phyloP scores from a whole-genome alignment of 768 basidiomycete species.

The Fomitopsis pulvina region DNA sequence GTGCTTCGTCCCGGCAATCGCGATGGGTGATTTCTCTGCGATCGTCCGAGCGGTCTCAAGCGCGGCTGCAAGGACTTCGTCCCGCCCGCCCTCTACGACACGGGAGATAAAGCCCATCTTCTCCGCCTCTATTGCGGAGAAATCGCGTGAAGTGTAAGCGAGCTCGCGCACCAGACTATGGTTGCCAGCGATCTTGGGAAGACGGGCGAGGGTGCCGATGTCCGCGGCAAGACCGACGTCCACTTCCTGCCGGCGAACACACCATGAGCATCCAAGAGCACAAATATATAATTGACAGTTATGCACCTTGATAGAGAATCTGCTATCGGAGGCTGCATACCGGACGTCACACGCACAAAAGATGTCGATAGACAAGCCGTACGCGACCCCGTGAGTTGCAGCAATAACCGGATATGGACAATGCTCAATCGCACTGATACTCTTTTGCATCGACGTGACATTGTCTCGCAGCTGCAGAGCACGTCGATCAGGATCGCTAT shows the following conservation, averaged over 20 bases:
- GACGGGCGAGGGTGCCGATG: conserved; percentile 76
- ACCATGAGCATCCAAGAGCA: not conserved
- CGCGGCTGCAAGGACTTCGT: conserved; percentile 61
- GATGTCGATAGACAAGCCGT: conserved; percentile 79
- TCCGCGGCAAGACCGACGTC: conserved; percentile 86
- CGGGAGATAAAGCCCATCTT: conserved; percentile 69
- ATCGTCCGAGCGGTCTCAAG: conserved; percentile 60
- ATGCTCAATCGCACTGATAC: conserved; percentile 60
- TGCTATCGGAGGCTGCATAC: conserved; percentile 53
- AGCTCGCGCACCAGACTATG: conserved; percentile 67
- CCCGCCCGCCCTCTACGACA: conserved; percentile 57
- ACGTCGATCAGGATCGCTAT: conserved; percentile 5
- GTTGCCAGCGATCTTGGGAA: conserved; percentile 76
- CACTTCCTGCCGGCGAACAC: conserved; percentile 52
- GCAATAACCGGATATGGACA: conserved; percentile 78
- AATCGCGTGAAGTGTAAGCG: conserved; percentile 67
- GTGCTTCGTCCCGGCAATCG: conserved; percentile 70
- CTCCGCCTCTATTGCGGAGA: conserved; percentile 60
- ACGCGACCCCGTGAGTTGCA: conserved; percentile 67
- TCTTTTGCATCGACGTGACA: conserved; percentile 58
- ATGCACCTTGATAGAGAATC: conserved; percentile 69
- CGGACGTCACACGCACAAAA: conserved; percentile 74
- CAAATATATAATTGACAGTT: not conserved
- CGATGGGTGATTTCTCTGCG: conserved; percentile 74
- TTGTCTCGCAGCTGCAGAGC: conserved; percentile 42